These are phyloP conservation scores for Leccinum colubrinum DNA, from an alignment of 1,284 basidiomycete genomes.

Conservation along the genomic window DNA sequence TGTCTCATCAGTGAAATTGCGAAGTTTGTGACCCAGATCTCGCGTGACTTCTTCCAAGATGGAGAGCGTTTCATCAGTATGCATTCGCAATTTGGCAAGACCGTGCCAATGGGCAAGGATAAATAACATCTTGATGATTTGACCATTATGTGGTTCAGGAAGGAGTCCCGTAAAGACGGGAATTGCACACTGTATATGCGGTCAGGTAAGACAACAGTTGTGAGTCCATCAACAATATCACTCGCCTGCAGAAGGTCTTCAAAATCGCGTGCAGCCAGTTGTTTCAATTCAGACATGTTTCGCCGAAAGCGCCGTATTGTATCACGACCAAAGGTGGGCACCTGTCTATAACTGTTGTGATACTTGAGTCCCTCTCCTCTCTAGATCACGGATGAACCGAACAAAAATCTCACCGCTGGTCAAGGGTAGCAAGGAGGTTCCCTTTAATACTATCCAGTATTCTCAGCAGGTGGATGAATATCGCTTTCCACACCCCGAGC, in stretches of 20 bases:
- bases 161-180: no score
- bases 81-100: not conserved
- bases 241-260: not conserved
- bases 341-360: not conserved
- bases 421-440: fast-evolving
- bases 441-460: no score
- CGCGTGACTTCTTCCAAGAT: not conserved
- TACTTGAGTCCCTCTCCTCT: not conserved
- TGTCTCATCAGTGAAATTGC: not conserved
- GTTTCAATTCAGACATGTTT: not conserved
- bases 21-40: not conserved
- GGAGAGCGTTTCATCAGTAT: not conserved
- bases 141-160: not conserved
- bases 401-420: not conserved
- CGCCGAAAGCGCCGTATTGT: not conserved
- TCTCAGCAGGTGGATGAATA: no score
- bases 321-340: not conserved
- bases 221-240: no score
- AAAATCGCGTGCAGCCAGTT: not conserved
- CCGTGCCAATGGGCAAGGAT: not conserved
- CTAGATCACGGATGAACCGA: no score
- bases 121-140: not conserved
- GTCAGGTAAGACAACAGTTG: no score
- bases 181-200: no score
- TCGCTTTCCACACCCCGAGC: no score